These are phyloP conservation scores for Xylaria sp. DNA, from an alignment of 495 filamentous ascomycete species.

Conservation along the genomic window DNA sequence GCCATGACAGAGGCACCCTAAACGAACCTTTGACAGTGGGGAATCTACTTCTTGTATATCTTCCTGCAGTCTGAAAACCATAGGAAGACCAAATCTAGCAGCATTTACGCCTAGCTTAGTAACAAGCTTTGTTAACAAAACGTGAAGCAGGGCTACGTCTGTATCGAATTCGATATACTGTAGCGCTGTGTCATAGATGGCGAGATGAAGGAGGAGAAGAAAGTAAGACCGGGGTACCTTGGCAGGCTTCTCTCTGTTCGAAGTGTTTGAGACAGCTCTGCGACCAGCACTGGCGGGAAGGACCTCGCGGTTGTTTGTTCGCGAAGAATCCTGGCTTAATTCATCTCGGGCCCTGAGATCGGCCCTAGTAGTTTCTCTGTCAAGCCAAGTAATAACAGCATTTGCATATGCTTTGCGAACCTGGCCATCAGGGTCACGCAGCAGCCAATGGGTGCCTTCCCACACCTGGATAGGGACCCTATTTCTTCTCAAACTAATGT, in stretches of 20 bases:
- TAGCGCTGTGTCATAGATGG: conserved; percentile 83
- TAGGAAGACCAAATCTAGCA: conserved; percentile 77
- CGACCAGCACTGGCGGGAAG: conserved; percentile 53
- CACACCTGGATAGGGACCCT: conserved; percentile 78
- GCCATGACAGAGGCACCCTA: conserved; percentile 84
- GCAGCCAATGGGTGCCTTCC: conserved; percentile 90
- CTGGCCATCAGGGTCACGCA: conserved; percentile 75
- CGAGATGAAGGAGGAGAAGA: conserved; percentile 82
- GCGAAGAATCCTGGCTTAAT: conserved; percentile 47
- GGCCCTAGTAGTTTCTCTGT: conserved; percentile 73
- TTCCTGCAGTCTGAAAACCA: conserved; percentile 87
- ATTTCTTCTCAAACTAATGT: conserved; percentile 70
- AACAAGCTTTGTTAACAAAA: conserved; percentile 74
- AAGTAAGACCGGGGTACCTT: conserved; percentile 69
- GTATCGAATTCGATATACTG: conserved; percentile 71
- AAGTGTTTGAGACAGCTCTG: conserved; percentile 73
- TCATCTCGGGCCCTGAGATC: conserved; percentile 70
- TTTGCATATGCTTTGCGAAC: conserved; percentile 86
- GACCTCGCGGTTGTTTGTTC: conserved; percentile 43
- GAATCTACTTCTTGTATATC: conserved; percentile 73
- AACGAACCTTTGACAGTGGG: conserved; percentile 69
- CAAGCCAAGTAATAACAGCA: conserved; percentile 80
- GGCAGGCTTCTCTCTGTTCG: conserved; percentile 61
- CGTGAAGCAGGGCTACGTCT: conserved; percentile 77
- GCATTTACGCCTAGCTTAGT: conserved; percentile 85